A percentile compares a stretch with the other conserved stretches of the same genome.
Conservation (phyloP, 192 early-diverging fungal genomes). For the Coemansia sp. region DNA sequence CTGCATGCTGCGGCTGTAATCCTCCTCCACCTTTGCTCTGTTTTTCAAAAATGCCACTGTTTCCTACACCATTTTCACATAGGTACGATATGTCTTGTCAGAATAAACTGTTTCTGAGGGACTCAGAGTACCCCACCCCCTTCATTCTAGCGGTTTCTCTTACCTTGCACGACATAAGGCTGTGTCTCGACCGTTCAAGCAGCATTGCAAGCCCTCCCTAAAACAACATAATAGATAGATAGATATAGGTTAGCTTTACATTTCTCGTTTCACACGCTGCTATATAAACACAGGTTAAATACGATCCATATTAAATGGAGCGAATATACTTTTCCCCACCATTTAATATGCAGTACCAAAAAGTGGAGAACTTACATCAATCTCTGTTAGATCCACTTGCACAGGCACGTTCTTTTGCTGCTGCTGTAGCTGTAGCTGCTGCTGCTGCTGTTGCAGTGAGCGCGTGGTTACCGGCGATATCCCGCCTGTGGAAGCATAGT, state of each 20-base stretch:
- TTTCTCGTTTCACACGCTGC: neutral
- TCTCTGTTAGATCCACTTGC: conserved; percentile 53
- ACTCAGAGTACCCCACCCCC: too few relatives aligned
- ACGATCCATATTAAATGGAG: neutral
- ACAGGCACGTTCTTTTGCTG: conserved; percentile 10
- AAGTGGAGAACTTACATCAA: conserved; percentile 27
- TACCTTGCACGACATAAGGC: conserved; percentile 50
- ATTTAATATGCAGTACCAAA: neutral
- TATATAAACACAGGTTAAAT: neutral
- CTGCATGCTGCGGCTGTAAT: conserved; percentile 79
- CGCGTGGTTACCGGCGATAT: neutral
- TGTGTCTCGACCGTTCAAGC: conserved; percentile 49
- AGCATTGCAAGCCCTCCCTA: conserved; percentile 48
- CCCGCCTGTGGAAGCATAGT: neutral
- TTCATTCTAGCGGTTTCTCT: conserved; percentile 1
- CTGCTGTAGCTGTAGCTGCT: conserved; percentile 8
- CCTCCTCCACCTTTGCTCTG: conserved; percentile 88
- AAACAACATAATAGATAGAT: neutral
- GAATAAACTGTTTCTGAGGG: too few relatives aligned
- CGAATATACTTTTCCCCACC: neutral
- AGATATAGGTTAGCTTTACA: too few relatives aligned
- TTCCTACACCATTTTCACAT: conserved; percentile 37
- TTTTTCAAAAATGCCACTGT: conserved; percentile 77
- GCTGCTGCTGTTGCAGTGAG: conserved; percentile 12
- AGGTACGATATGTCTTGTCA: neutral